Base-by-base conservation (phyloP, 2,329 filamentous ascomycete genomes). In the Fusarium euwallaceae region DNA sequence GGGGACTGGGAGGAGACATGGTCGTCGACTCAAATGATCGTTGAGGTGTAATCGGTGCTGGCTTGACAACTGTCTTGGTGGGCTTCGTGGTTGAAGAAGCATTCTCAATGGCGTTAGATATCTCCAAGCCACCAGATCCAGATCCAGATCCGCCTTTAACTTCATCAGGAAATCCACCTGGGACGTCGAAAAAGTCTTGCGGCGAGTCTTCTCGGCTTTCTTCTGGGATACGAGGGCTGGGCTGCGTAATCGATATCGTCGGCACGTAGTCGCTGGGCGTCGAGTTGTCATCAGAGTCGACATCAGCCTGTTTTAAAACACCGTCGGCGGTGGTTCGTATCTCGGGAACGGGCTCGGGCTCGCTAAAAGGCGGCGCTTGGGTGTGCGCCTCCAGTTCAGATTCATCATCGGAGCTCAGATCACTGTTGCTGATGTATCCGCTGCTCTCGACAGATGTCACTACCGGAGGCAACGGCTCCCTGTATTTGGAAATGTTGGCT, bases 391-490 rank as follows among this genome's bases (percentile, higher is more conserved):
- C 69, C 9, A 55, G 16, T 20, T 77, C 76, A 5, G 66, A 73
- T 43, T 83, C 81, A 53, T 83, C 80, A 32, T 82, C 82, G 1
- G 82, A 83, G 45, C 76, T 80, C 32, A 77, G 64, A 6, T 68
- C 63, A 55, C 87, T 90, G 68, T 93, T 90, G 16, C 91, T 93
- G 16, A 86, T 82, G 73, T 93, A 91, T 1, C 90, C 92, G 65
- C 83, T 88, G 11, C 89, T 90, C 78, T 95, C 92, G 20, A 92
- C 88, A 2, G 91, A 92, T 0, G 92, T 93, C 14, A 94, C 91
- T 17, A 94, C 88, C 1, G 92, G 92, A 6, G 93, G 91, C 37
- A 95, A 81, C 17, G 94, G 93, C 71, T 93, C 90, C 62, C 89
- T 86, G 71, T 87, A 87, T 74, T 87, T 87, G 9, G 88, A 89